phyloP scores from a whole-genome alignment of 352 stramenopile genomes.

The Pythium dissotocum region DNA sequence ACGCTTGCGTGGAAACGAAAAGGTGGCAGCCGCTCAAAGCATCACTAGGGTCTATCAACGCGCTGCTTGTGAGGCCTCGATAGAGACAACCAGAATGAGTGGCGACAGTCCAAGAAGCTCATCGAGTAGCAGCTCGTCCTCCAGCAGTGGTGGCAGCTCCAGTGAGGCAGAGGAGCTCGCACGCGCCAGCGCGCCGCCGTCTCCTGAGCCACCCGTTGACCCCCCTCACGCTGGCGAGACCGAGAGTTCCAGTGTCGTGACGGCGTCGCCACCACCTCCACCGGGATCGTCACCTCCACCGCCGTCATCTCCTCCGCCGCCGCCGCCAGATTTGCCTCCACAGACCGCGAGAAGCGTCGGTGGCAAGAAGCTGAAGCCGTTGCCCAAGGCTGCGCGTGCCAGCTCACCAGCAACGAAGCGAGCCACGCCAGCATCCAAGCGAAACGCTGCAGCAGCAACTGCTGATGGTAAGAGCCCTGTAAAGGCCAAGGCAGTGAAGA shows the following conservation, averaged over 20 bases:
- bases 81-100: conserved; percentile 1
- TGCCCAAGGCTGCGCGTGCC: not conserved
- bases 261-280: conserved; percentile 29
- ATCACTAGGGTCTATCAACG: not conserved
- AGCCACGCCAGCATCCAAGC: conserved; percentile 3
- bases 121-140: conserved; percentile 37
- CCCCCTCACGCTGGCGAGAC: not conserved
- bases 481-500: conserved; percentile 6
- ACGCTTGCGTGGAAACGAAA: not conserved
- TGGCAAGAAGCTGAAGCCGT: conserved; percentile 28
- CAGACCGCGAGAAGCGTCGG: not conserved
- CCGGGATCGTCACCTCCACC: conserved; percentile 38
- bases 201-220: not conserved
- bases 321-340: conserved; percentile 15
- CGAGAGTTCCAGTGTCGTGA: not conserved
- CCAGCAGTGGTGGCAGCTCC: conserved; percentile 43
- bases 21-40: not conserved
- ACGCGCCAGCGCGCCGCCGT: conserved; percentile 26
- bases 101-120: conserved; percentile 7
- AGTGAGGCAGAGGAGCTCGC: conserved; percentile 40
- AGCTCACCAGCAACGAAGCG: conserved; percentile 13
- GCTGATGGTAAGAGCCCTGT: not conserved
- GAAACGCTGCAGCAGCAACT: not conserved
- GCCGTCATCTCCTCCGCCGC: conserved; percentile 28
- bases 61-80: not conserved